Evolutionary conservation across 495 filamentous ascomycete genomes (phyloP), one percentile per base, ranked within the genome.

Genomic region (Penicillium herquei): DNA sequence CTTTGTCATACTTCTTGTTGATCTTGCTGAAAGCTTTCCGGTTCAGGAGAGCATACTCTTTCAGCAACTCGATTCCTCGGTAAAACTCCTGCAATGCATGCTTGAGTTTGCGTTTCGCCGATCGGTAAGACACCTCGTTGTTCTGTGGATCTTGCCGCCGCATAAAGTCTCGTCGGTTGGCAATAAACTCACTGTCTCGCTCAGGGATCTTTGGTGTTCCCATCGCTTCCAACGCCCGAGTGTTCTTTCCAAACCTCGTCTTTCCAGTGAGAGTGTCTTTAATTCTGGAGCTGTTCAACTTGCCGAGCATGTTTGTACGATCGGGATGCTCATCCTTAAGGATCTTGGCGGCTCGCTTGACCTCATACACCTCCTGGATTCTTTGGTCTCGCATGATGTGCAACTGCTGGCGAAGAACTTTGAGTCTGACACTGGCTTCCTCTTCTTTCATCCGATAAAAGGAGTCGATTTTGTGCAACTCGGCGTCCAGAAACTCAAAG

Each of bases 1-100:
- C 82, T 70, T 98, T 98, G 75, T 98, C 92, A 62, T 92, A 97
- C 73, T 98, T 98, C 73, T 98, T 98, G 71, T 94, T 98, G 65
- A 98, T 92, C 69, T 98, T 98, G 7, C 92, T 88, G 56, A 98
- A 97, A 1, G 91, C 95, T 2, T 90, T 94, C 46, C 88, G 81
- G 64, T 98, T 98, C 12, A 96, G 75, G 16, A 92, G 78, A 6
- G 90, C 87, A 64, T 94, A 98, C 0, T 89, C 88, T 71, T 96
- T 96, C 17, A 98, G 71, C 14, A 98, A 79, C 67, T 98, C 94
- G 3, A 98, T 78, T 7, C 91, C 87, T 32, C 93, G 85, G 67
- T 98, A 96, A 64, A 88, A 96, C 70, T 98, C 94, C 63, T 92
- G 89, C 54, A 96, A 64, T 0, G 94, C 94, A 44, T 88, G 69